Evolutionary conservation across 345 rosid genomes (phyloP).

Genomic region (Brassica cretica): DNA sequence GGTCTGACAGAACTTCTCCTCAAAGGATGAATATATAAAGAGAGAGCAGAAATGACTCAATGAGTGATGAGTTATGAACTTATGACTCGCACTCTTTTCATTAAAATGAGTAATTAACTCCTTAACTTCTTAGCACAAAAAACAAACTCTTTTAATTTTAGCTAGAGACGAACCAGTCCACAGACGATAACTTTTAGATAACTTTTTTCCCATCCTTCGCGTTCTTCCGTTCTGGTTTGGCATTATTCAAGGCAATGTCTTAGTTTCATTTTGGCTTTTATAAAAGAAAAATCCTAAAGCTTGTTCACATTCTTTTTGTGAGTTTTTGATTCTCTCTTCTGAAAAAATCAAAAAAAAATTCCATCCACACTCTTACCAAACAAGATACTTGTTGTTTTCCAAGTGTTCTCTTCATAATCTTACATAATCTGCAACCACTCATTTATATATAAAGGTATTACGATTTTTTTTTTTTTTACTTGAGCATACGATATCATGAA

Average conservation of each 20-base stretch:
- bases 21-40: too few species aligned
- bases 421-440: constrained; percentile 24
- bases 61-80: constrained; percentile 21
- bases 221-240: constrained; percentile 16
- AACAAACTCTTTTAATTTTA: background rate
- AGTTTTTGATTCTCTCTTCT: constrained; percentile 26
- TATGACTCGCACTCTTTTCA: constrained; percentile 24
- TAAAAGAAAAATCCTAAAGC: background rate
- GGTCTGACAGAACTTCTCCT: too few species aligned
- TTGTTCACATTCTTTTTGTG: constrained; percentile 34
- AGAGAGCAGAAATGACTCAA: background rate
- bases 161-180: constrained; percentile 5
- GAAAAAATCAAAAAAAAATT: background rate
- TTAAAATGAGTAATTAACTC: constrained; percentile 22
- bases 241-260: constrained; percentile 10
- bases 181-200: constrained; percentile 10
- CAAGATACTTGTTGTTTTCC: constrained; percentile 14
- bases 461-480: background rate
- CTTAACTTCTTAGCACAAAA: too few species aligned
- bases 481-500: too few species aligned
- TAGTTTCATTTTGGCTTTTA: background rate
- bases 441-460: background rate
- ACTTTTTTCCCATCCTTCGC: background rate
- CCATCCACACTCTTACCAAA: constrained; percentile 23
- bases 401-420: constrained; percentile 7